Conservation (phyloP, 371 early-diverging fungal genomes). For the Mucor circinelloides region DNA sequence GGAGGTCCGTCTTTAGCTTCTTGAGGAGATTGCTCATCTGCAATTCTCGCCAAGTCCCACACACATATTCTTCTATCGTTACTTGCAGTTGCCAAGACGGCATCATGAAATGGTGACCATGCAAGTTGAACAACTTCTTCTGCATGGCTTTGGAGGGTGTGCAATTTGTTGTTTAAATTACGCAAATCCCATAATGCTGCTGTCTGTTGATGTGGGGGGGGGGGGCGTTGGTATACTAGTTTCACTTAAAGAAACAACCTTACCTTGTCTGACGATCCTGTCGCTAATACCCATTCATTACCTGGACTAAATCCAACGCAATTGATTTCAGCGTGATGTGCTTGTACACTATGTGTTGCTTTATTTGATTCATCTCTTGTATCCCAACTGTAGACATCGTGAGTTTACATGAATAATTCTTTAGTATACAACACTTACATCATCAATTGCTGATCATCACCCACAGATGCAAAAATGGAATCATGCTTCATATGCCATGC, state of each 20-base stretch:
- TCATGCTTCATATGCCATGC: conserved; percentile 88
- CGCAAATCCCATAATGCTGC: conserved; percentile 98
- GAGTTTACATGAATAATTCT: not conserved
- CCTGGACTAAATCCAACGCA: conserved; percentile 93
- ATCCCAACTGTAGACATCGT: conserved; percentile 66
- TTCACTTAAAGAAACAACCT: not conserved
- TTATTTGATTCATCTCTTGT: conserved; percentile 57
- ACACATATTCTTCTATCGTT: conserved; percentile 93
- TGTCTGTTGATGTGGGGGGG: conserved; percentile 55
- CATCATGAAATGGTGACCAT: conserved; percentile 97
- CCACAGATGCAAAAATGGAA: conserved; percentile 92
- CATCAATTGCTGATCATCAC: conserved; percentile 91
- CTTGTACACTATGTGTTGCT: conserved; percentile 76
- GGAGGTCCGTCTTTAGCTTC: conserved; percentile 98
- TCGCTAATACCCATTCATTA: conserved; percentile 90
- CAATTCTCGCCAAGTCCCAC: conserved; percentile 95
- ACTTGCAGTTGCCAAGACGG: conserved; percentile 91
- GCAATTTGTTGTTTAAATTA: conserved; percentile 79
- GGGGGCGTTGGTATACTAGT: not conserved
- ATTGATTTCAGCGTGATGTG: conserved; percentile 94
- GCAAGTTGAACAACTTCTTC: conserved; percentile 92
- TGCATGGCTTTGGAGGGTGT: conserved; percentile 86
- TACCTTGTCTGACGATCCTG: conserved; percentile 93
- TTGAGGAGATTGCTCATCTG: conserved; percentile 88
- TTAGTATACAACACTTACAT: conserved; percentile 59